Percentiles rank a stretch among this genome's conserved stretches.
phyloP scores from a whole-genome alignment of 1,284 basidiomycete species.

The Sporisorium graminicola region DNA sequence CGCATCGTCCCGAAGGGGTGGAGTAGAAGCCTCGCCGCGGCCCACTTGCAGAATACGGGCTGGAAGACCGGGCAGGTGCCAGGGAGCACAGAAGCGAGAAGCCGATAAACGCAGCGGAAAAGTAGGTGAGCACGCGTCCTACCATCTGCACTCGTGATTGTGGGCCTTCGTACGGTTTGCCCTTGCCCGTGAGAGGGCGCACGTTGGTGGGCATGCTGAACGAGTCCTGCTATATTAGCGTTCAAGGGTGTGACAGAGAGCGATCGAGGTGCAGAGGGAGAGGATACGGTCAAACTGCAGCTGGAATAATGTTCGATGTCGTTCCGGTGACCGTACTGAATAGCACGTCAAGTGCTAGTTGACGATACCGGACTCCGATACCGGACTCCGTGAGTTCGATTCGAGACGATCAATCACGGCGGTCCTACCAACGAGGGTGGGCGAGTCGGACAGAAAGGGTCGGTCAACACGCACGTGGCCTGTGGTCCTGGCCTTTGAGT shows the following conservation, averaged over 20 bases:
- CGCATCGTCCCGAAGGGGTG: constrained; percentile 29
- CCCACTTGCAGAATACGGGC: background rate
- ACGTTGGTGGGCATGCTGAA: constrained; percentile 49
- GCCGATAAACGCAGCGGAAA: constrained; percentile 33
- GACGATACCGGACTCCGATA: background rate
- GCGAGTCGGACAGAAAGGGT: background rate
- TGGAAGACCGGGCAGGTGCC: constrained; percentile 10
- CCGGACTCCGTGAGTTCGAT: background rate
- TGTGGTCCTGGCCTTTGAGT: background rate
- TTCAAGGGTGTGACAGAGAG: too few relatives aligned
- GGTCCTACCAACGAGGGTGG: background rate
- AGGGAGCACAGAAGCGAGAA: constrained; percentile 42
- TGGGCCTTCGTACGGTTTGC: constrained; percentile 1
- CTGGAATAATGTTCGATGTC: too few relatives aligned
- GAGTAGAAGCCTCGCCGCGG: constrained; percentile 22
- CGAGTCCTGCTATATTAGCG: background rate
- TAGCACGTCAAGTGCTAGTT: too few relatives aligned
- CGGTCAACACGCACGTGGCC: constrained; percentile 5
- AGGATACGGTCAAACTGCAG: too few relatives aligned
- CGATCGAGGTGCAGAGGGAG: background rate
- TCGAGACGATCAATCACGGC: background rate
- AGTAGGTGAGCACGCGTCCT: constrained; percentile 30
- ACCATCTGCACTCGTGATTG: constrained; percentile 24
- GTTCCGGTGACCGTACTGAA: too few relatives aligned
- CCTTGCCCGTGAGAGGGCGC: constrained; percentile 47